phyloP scores from a whole-genome alignment of 2,329 filamentous ascomycete species.

The Aspergillus proliferans region DNA sequence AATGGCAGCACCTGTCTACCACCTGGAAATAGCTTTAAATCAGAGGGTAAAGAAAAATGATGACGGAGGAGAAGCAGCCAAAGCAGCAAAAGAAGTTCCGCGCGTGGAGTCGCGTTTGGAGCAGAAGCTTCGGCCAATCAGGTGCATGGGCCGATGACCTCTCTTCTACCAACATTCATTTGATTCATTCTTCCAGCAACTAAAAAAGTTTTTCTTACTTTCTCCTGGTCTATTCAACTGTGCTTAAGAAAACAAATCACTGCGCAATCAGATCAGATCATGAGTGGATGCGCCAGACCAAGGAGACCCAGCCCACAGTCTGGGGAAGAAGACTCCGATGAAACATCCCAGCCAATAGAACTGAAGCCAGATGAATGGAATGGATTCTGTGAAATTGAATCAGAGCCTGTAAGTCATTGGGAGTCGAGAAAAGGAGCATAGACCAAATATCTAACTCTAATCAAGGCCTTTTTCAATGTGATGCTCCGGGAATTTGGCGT shows the following conservation, averaged over 20 bases:
- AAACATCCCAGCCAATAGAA: background rate
- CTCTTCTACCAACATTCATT: background rate
- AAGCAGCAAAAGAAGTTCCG: conserved; percentile 12
- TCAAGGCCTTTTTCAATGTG: conserved; percentile 73
- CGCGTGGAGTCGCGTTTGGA: conserved; percentile 10
- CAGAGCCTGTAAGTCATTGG: conserved; percentile 62
- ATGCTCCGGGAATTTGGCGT: conserved; percentile 78
- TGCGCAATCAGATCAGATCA: conserved; percentile 8
- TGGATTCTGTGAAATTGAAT: conserved; percentile 67
- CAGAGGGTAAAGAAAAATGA: conserved; percentile 4
- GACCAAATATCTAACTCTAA: background rate
- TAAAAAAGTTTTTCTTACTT: background rate
- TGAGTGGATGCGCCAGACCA: conserved; percentile 26
- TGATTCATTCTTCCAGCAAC: background rate
- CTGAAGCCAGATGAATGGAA: conserved; percentile 40
- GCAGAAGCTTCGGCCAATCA: conserved; percentile 14
- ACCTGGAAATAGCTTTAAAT: background rate
- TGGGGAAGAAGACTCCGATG: conserved; percentile 6
- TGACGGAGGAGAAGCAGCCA: conserved; percentile 9
- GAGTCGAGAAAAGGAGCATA: background rate
- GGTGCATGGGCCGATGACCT: background rate
- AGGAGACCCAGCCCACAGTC: conserved; percentile 18
- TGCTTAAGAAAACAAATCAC: too few species aligned
- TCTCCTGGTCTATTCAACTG: too few species aligned
- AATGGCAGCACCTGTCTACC: background rate